Evolutionary conservation across 2,329 filamentous ascomycete genomes (phyloP).

Genomic region (Colletotrichum camelliae): DNA sequence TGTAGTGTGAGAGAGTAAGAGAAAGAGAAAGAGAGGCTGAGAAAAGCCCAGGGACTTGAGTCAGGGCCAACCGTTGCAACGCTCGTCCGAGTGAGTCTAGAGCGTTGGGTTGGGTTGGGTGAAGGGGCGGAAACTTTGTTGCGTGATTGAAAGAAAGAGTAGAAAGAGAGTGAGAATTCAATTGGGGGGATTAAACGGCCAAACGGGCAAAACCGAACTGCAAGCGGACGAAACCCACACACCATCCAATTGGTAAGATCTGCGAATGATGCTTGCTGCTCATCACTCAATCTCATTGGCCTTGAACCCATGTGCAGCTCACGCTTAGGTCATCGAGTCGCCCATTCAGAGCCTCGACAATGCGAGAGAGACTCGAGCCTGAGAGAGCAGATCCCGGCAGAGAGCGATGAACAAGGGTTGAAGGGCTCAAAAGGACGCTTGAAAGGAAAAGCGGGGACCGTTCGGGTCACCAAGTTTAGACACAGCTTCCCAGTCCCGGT

Average conservation of each 20-base stretch:
- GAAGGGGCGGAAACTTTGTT: neutral
- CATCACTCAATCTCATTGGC: constrained; percentile 9
- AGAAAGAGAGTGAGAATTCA: neutral
- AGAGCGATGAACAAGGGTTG: neutral
- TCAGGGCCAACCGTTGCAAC: neutral
- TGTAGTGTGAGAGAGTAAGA: neutral
- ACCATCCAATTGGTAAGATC: neutral
- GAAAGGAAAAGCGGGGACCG: constrained; percentile 16
- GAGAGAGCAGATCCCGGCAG: neutral
- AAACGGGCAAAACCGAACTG: neutral
- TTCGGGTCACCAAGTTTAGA: neutral
- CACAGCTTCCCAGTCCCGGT: neutral
- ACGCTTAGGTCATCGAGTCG: neutral
- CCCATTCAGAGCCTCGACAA: neutral
- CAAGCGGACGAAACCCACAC: neutral
- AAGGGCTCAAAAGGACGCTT: neutral
- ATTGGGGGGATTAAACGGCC: neutral
- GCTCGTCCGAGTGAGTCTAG: neutral
- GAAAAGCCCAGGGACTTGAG: neutral
- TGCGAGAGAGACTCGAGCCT: neutral
- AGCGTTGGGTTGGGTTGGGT: neutral
- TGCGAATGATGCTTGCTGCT: constrained; percentile 11
- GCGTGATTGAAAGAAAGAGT: neutral
- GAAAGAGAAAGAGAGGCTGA: neutral
- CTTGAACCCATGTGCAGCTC: neutral